phyloP scores from a whole-genome alignment of 169 alveolate genomes.

The Babesia sp. region DNA sequence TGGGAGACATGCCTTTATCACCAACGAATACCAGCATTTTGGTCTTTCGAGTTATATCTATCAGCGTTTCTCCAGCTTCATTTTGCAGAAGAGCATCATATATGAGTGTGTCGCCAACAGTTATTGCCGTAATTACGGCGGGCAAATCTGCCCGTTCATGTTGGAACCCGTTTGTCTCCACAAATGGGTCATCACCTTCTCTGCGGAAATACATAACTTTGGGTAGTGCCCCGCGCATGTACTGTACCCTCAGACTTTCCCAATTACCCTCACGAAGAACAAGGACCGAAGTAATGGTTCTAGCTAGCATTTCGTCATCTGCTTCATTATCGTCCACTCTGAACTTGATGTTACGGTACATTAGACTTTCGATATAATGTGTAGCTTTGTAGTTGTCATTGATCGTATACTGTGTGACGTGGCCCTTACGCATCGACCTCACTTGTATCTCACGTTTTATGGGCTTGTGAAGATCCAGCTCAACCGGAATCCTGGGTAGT shows the following conservation, averaged over 20 bases:
- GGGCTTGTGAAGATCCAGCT: background rate
- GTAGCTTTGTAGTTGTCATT: background rate
- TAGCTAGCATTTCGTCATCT: background rate
- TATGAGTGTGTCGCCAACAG: background rate
- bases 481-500: conserved; percentile 1
- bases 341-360: background rate
- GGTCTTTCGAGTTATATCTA: background rate
- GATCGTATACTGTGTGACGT: background rate
- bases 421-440: background rate
- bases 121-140: background rate
- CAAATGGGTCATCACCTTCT: background rate
- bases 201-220: conserved; percentile 1
- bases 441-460: background rate
- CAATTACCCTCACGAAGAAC: background rate
- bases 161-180: background rate
- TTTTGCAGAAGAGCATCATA: background rate
- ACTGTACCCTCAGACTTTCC: background rate
- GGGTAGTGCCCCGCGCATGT: background rate
- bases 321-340: background rate
- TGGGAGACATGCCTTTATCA: background rate
- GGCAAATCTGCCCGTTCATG: background rate
- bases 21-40: background rate
- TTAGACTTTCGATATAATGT: background rate
- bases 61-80: background rate
- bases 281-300: background rate